Evolutionary conservation across 805 yeast genomes (phyloP), one percentile per base, ranked within the genome.

Genomic region (Metschnikowia kofuensis): DNA sequence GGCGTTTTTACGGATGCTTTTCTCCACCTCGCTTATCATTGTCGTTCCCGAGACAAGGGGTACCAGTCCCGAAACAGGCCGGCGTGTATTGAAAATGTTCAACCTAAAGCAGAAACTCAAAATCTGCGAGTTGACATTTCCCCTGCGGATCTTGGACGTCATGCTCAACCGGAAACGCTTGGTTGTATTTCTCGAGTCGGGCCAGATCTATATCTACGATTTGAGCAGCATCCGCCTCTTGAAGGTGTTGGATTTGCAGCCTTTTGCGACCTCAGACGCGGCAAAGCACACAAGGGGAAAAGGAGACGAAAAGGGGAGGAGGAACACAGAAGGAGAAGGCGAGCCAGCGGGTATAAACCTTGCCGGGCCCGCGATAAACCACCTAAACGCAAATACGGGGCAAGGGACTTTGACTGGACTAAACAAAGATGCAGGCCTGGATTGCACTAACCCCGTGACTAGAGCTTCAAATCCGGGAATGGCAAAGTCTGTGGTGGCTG

Each of bases 121-220:
- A 61, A 89, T 92, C 15, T 92, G 98, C 67, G 98, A 92, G 62
- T 72, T 92, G 56, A 81, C 92, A 0, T 94, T 90, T 65, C 92
- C 96, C 1, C 80, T 89, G 4, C 72, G 83, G 7, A 84, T 92
- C 2, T 70, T 85, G 28, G 81, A 80, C 44, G 85, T 92, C 32
- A 82, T 81, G 56, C 77, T 92, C 69, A 94, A 92, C 66, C 77
- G 97, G 38, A 85, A 87, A 57, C 72, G 97, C 40, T 75, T 92
- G 55, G 77, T 89, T 31, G 94, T 91, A 14, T 81, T 87, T 6
- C 71, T 92, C 45, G 69, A 71, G 50, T 75, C 81, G 43, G 92
- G 89, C 51, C 96, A 91, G 66, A 81, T 94, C 9, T 87, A 83
- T 63, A 80, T 92, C 41, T 94, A 92, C 69, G 97, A 92, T 65